phyloP scores from a whole-genome alignment of 73 alveolate genomes.

The Effrenium voratum region DNA sequence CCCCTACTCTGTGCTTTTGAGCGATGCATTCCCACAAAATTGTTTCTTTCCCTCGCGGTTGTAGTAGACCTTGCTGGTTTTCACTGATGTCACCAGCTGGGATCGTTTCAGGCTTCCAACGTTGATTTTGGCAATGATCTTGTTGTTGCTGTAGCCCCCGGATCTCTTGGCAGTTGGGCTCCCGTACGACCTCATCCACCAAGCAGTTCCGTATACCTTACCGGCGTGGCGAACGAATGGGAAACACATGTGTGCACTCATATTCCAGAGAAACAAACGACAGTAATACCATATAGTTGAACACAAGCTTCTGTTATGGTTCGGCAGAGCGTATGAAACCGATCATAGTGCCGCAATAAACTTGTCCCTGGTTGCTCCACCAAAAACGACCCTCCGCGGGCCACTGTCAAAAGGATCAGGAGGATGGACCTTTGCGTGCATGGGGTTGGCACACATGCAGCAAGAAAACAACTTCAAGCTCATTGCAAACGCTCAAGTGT shows the following conservation, averaged over 20 bases:
- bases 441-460: no score
- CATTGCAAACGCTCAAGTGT: no score
- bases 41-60: not conserved
- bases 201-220: not conserved
- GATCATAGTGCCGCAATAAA: not conserved
- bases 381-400: not conserved
- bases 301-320: not conserved
- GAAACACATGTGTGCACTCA: not conserved
- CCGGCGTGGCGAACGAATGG: not conserved
- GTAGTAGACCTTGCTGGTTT: not conserved
- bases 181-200: constrained; percentile 9
- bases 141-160: not conserved
- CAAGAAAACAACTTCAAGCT: not conserved
- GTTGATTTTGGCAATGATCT: not conserved
- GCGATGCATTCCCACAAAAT: not conserved
- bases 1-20: not conserved
- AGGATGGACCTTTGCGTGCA: not conserved
- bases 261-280: no score
- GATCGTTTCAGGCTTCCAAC: not conserved
- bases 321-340: not conserved
- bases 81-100: not conserved
- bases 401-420: not conserved
- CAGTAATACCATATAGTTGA: not conserved
- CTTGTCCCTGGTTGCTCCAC: not conserved
- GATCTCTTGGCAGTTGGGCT: not conserved